Evolutionary conservation across 2,329 filamentous ascomycete genomes (phyloP), one percentile per base, ranked within the genome.

Genomic region (Exophiala mesophila): DNA sequence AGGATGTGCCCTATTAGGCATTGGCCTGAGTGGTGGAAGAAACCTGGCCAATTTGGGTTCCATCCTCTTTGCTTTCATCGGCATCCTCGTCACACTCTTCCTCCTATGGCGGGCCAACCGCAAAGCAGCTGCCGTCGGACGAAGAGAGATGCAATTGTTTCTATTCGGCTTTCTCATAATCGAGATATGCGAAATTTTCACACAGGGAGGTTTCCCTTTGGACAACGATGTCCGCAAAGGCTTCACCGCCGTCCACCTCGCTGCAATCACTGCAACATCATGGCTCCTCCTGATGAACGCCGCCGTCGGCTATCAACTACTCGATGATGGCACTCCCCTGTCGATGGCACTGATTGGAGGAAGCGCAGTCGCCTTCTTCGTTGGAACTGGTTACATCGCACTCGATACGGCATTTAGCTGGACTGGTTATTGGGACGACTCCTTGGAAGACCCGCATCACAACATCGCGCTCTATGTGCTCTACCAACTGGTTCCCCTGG

Each of bases 111-210:
- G 80, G 54, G 94, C 92, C 15, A 85, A 97, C 58, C 79, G 77
- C 62, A 97, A 98, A 70, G 82, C 85, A 64, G 92, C 92, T 42
- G 92, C 92, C 42, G 92, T 98, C 35, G 92, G 92, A 47, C 76
- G 92, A 70, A 85, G 92, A 65, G 92, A 98, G 67, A 97, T 98
- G 78, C 92, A 98, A 73, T 59, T 96, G 23, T 97, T 98, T 68
- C 77, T 98, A 37, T 50, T 86, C 30, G 83, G 85, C 37, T 98
- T 88, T 63, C 83, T 94, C 44, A 67, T 97, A 45, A 81, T 97
- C 48, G 81, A 85, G 57, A 85, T 98, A 58, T 96, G 89, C 67
- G 92, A 97, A 64, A 95, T 98, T 59, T 96, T 98, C 68, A 89
- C 88, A 0, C 81, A 97, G 24, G 92, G 92, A 55, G 85, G 83